Base-by-base conservation (phyloP, 441 rosid genomes). In the Bocquillonia castaneifolia region DNA sequence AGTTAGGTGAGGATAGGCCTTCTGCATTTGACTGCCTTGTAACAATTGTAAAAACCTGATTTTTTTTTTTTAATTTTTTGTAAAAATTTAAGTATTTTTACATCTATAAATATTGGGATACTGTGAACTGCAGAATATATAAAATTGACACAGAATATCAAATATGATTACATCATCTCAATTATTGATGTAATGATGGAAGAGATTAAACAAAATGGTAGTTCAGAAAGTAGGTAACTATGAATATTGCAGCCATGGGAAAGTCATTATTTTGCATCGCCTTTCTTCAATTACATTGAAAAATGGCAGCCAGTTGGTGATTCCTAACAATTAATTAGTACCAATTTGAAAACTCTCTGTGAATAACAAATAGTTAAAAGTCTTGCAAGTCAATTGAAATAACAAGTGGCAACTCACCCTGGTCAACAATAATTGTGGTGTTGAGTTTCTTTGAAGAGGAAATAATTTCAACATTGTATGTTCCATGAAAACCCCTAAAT, bases 401-500 rank as follows among this genome's bases (percentile, higher is more conserved):
- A 45, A 83, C 72, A 59, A 89, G 57, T 20, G 97, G 92, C 0
- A 59, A 67, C 23, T 81, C 85, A 44, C 85, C 94, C 53, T 84
- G 72, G 3, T 84, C 89, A 32, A 91, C 86, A 17, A 86, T 81
- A 42, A 91, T 78, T 14, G 94, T 84, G 78, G 70, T 82, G n/a
- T 69, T 71, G 31, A 85, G 56, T 67, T 67, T 80, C 76, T 86
- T 66, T 48, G 72, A 73, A 6, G 69, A 53, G 29, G 88, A 75
- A 53, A 73, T 61, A 48, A 91, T 48, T 69, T 89, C 87, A 23
- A 93, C 69, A 39, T 72, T 80, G 59, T 91, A 93, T 18, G 88
- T 80, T 54, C 97, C 98, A 69, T 77, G 86, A 55, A 87, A 89
- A 40, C 98, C 98, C 75, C 92, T 84, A 40, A 90, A 91, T 48